Base-by-base conservation (phyloP, 1,284 basidiomycete genomes). In the Xerocomus alliaceus region DNA sequence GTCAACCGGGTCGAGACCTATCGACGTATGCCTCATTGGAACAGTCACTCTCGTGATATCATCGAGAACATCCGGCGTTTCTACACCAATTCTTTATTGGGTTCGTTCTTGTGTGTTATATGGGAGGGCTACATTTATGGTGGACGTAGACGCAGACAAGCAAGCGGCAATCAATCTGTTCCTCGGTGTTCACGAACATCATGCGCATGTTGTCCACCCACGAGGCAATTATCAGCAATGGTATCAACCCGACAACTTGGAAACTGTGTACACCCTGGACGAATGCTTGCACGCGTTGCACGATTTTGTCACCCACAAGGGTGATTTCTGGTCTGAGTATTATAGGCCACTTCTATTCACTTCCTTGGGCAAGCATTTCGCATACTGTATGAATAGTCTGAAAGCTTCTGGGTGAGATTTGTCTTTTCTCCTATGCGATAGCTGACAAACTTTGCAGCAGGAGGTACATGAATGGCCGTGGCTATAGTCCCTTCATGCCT, bases 1-100 rank as follows among this genome's bases (percentile, higher is more conserved):
- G 97, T 99, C 41, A 99, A 99, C 70, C 87, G 97, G 2, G 95
- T 98, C 12, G 96, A 99, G 74, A 98, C 95, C 0, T 99, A 99
- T 72, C 88, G 96, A 45, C 87, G 95, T 29, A 95, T 97, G 83
- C 92, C 92, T 0, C 95, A 98, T 68, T 99, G 97, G 96, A 96
- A 95, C 69, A 97, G 94, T 68, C 97, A 98, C 77, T 98, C 96
- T 4, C 85, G 97, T 29, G 97, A 99, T 75, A 94, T 98, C 69
- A 94, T 99, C 55, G 96, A 98, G 78, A 98, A 97, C 67, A 91
- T 99, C 58, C 85, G 94, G 56, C 87, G 97, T 22, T 98, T 97
- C 76, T 99, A 98, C 73, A 92, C 96, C 7, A 99, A 99, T 72
- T 95, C 94, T 6, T 84, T 99, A 44, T 84, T 95, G 5, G 93